Conservation (phyloP, 2,329 filamentous ascomycete genomes). For the Myriosclerotinia curreyana region DNA sequence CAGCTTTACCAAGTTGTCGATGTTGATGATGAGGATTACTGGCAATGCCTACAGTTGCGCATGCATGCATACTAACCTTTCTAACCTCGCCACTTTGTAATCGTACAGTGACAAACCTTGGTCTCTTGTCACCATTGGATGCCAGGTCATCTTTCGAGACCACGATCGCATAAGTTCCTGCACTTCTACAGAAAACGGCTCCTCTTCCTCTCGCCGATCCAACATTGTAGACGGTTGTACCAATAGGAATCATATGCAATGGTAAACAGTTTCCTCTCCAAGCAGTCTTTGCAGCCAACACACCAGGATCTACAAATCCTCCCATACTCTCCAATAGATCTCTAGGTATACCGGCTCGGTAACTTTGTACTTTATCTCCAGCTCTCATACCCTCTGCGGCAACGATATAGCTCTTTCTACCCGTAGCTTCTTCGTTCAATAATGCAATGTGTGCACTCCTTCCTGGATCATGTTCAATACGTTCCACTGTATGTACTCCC, state of each 20-base stretch:
- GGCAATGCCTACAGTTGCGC: constrained; percentile 88
- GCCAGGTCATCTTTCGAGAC: constrained; percentile 83
- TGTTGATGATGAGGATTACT: constrained; percentile 94
- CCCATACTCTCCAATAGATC: constrained; percentile 90
- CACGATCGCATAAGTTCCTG: constrained; percentile 86
- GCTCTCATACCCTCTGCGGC: constrained; percentile 92
- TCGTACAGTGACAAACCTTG: constrained; percentile 77
- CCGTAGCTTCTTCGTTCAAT: constrained; percentile 69
- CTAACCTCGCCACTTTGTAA: constrained; percentile 92
- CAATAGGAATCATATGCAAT: constrained; percentile 90
- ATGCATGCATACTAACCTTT: constrained; percentile 85
- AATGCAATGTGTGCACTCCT: constrained; percentile 92
- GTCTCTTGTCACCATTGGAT: constrained; percentile 51
- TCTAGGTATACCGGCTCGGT: constrained; percentile 81
- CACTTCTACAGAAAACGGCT: constrained; percentile 90
- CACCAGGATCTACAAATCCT: constrained; percentile 87
- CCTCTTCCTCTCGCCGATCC: constrained; percentile 70
- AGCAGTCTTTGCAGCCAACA: constrained; percentile 89
- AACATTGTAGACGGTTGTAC: constrained; percentile 89
- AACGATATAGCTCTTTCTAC: constrained; percentile 82
- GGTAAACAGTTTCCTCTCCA: constrained; percentile 94
- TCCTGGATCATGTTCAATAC: constrained; percentile 94
- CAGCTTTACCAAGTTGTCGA: constrained; percentile 88
- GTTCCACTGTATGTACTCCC: constrained; percentile 83
- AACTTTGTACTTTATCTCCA: constrained; percentile 90